Percentiles rank a stretch among this genome's conserved stretches.
Conservation (phyloP, 1,139 yeast species). For the Kodamaea alishanica region DNA sequence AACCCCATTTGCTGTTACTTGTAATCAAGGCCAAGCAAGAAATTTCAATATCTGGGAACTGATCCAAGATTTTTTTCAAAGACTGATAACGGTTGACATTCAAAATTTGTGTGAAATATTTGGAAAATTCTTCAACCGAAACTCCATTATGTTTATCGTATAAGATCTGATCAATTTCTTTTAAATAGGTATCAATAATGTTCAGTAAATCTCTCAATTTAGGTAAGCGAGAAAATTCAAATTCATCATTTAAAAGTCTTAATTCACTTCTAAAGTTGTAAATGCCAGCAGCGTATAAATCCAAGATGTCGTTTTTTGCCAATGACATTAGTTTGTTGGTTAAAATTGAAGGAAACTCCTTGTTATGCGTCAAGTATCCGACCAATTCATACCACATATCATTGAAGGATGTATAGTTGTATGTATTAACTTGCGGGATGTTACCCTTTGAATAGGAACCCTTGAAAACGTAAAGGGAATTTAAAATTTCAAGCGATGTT, state of each 20-base stretch:
- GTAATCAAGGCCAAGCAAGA: slow-evolving; percentile 24
- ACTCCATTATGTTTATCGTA: slow-evolving; percentile 6
- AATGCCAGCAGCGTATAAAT: slow-evolving; percentile 23
- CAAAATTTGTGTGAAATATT: slow-evolving; percentile 23
- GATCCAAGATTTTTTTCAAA: slow-evolving; percentile 20
- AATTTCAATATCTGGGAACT: slow-evolving; percentile 20
- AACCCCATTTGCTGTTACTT: too few species aligned
- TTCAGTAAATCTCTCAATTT: slow-evolving; percentile 16
- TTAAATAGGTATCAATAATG: slow-evolving; percentile 21
- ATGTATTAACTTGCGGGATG: slow-evolving; percentile 16
- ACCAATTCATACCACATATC: slow-evolving; percentile 20
- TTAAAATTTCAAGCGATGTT: slow-evolving; percentile 27
- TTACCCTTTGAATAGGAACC: slow-evolving; percentile 22
- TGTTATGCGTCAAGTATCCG: slow-evolving; percentile 7
- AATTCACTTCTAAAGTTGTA: slow-evolving; percentile 26
- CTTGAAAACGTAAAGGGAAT: slow-evolving; percentile 28
- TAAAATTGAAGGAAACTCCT: slow-evolving; percentile 12
- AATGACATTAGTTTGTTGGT: slow-evolving; percentile 14
- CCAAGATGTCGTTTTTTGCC: slow-evolving; percentile 11
- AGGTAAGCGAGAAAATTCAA: slow-evolving; percentile 18
- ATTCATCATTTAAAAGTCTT: slow-evolving; percentile 20
- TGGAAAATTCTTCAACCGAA: slow-evolving; percentile 9
- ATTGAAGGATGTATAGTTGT: slow-evolving; percentile 19
- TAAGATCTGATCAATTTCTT: slow-evolving; percentile 20
- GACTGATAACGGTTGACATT: slow-evolving; percentile 26